Conservation (phyloP, 2,329 filamentous ascomycete genomes). For the Colletotrichum euphorbiae region DNA sequence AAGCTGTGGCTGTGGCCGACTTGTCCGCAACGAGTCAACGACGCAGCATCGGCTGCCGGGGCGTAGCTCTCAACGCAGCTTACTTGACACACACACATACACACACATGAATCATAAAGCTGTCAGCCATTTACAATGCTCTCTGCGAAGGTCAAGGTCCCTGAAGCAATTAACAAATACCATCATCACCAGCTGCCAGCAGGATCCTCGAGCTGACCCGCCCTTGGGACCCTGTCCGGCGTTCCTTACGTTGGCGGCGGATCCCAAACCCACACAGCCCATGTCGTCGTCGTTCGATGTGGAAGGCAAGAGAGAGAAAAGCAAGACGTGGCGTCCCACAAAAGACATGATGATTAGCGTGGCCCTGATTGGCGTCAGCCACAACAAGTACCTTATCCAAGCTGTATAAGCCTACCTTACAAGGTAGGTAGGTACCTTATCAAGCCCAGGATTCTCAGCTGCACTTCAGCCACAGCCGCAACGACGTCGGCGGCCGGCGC, state of each 20-base stretch:
- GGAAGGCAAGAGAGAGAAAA: background rate
- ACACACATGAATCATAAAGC: too few species aligned
- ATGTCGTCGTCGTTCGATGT: background rate
- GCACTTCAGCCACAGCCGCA: background rate
- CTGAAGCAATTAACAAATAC: background rate
- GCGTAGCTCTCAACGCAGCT: too few species aligned
- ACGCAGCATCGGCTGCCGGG: background rate
- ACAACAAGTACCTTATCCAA: background rate
- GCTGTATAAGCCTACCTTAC: too few species aligned
- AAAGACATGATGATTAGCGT: background rate
- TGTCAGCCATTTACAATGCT: too few species aligned
- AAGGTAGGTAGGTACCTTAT: too few species aligned
- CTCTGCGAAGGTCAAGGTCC: background rate
- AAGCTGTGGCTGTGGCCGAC: too few species aligned
- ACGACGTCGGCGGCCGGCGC: background rate
- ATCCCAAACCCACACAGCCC: slow-evolving; percentile 10
- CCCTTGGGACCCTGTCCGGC: background rate
- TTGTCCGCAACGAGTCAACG: too few species aligned
- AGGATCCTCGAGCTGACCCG: slow-evolving; percentile 13
- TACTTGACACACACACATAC: too few species aligned
- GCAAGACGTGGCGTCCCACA: too few species aligned
- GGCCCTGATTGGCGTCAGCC: background rate
- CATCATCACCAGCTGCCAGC: background rate
- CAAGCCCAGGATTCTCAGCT: background rate
- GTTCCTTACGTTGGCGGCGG: slow-evolving; percentile 22